Base-by-base conservation (phyloP, 2,329 filamentous ascomycete genomes). In the Leptographium radiaticola region DNA sequence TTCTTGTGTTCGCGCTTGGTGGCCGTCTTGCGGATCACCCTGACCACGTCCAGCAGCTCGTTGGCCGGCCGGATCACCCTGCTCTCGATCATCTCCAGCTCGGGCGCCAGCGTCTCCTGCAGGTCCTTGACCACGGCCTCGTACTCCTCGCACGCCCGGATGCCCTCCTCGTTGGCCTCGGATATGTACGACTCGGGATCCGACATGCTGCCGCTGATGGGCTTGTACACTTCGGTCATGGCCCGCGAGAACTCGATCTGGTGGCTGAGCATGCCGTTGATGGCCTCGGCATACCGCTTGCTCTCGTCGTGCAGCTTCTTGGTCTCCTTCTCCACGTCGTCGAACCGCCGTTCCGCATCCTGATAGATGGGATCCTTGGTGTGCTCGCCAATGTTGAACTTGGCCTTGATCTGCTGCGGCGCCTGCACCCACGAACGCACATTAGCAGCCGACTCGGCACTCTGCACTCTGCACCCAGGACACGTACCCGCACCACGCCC, bases 241-340 rank as follows among this genome's bases (percentile, higher is more conserved):
- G 90, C 88, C 71, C 95, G 83, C 62, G 91, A 95, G 73, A 98
- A 98, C 67, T 95, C 91, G 70, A 98, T 97, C 74, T 98, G 93
- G 71, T 97, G 90, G 66, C 76, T 81, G 64, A 98, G 80, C 93
- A 98, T 98, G 75, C 86, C 87, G 72, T 97, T 96, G 73, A 98
- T 96, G 66, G 93, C 88, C 53, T 95, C 84, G 64, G 95, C 96
- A 70, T 98, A 98, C 73, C 95, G 96, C 69, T 90, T 87, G 54
- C 89, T 95, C 71, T 97, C 91, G 73, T 95, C 89, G 71, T 97
- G 91, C 34, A 96, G 83, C 70, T 87, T 91, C 77, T 96, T 97
- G 39, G 93, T 97, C 73, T 98, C 90, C 60, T 76, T 85, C 71
- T 98, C 93, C 59, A 98, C 79, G 72, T 98, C 93, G 60, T 89